phyloP scores from a whole-genome alignment of 306 rosid species.

The Cyamopsis tetragonoloba region DNA sequence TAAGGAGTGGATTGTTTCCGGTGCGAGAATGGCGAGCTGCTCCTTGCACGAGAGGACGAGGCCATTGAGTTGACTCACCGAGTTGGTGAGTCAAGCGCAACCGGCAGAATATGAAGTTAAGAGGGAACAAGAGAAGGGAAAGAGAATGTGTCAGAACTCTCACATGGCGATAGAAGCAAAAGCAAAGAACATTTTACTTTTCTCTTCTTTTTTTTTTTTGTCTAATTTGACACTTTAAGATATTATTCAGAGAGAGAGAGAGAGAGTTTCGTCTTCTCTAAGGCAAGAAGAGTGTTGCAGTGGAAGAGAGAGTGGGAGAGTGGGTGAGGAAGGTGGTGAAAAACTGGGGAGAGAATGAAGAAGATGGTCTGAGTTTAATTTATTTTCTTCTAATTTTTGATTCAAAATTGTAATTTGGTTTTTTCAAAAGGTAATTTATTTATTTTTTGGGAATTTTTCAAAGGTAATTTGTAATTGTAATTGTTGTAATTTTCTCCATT shows the following conservation, averaged over 20 bases:
- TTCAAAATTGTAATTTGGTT: neutral
- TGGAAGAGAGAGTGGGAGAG: constrained; percentile 30
- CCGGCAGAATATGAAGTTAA: constrained; percentile 9
- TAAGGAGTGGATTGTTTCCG: constrained; percentile 63
- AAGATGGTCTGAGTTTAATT: constrained; percentile 27
- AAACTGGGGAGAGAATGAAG: constrained; percentile 26
- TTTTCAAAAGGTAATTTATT: neutral
- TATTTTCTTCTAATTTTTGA: too few relatives aligned
- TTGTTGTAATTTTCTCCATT: too few relatives aligned
- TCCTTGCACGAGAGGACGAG: constrained; percentile 76
- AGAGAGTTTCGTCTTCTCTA: constrained; percentile 76
- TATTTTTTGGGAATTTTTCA: neutral
- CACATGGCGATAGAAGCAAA: constrained; percentile 65
- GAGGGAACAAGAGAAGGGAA: constrained; percentile 18
- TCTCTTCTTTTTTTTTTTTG: neutral
- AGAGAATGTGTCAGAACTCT: constrained; percentile 69
- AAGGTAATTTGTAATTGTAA: too few relatives aligned
- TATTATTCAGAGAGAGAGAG: constrained; percentile 26
- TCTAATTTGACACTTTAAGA: constrained; percentile 31
- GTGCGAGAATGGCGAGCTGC: constrained; percentile 91
- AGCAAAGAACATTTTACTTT: constrained; percentile 47
- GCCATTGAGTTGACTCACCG: constrained; percentile 63
- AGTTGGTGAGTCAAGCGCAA: constrained; percentile 40
- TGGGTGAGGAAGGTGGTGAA: constrained; percentile 1
- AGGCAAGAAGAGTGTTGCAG: constrained; percentile 65